Conservation (phyloP, 73 alveolate genomes). For the Symbiodinium natans region DNA sequence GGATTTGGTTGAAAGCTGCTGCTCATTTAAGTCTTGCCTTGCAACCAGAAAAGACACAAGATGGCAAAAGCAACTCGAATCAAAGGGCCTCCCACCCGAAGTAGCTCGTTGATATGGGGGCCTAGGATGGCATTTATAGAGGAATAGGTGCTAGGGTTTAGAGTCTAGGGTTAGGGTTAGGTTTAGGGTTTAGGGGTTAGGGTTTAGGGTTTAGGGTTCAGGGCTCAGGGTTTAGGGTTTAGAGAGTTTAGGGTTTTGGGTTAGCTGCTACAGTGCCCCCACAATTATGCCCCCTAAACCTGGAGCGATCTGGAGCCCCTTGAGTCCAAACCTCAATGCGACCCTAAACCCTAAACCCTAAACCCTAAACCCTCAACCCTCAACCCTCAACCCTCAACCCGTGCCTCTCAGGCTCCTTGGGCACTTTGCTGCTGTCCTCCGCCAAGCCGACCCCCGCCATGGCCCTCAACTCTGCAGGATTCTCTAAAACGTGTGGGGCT, state of each 20-base stretch:
- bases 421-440: not conserved
- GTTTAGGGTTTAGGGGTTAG: not conserved
- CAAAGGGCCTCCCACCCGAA: too few species aligned
- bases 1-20: too few species aligned
- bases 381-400: not conserved
- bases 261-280: not conserved
- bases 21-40: too few species aligned
- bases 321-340: not conserved
- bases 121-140: too few species aligned
- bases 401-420: not conserved
- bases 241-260: not conserved
- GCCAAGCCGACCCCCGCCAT: slow-evolving; percentile 5
- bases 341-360: not conserved
- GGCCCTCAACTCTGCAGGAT: not conserved
- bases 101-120: too few species aligned
- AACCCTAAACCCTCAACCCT: not conserved
- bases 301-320: not conserved
- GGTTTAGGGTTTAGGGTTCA: not conserved
- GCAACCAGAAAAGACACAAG: too few species aligned
- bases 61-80: too few species aligned
- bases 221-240: not conserved
- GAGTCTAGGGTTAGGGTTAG: too few species aligned
- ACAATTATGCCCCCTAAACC: too few species aligned
- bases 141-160: too few species aligned
- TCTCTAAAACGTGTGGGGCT: too few species aligned